Evolutionary conservation across 495 filamentous ascomycete species (phyloP).

Genomic region (Corynascus novoguineensis): DNA sequence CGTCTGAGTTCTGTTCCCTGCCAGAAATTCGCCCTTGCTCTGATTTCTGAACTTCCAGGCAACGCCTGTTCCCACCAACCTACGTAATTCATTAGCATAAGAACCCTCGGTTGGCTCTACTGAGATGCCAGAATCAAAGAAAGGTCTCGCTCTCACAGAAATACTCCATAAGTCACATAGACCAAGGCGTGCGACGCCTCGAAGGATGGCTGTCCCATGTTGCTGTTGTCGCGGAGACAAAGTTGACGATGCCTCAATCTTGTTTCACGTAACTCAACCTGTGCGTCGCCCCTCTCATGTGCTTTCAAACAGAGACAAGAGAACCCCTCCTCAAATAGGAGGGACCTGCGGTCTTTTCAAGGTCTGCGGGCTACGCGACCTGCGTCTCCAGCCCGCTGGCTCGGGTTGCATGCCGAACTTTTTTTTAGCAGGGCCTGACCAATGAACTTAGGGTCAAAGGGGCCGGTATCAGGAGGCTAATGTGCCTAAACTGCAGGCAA

Average conservation of each 20-base stretch:
- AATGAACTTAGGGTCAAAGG: background rate
- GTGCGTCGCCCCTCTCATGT: background rate
- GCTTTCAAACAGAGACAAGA: background rate
- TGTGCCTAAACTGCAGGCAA: background rate
- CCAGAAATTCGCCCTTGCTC: slow-evolving; percentile 60
- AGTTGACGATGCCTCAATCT: background rate
- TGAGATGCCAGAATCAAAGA: background rate
- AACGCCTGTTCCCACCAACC: slow-evolving; percentile 56
- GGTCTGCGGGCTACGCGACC: background rate
- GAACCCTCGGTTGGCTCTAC: background rate
- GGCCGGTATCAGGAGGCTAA: slow-evolving; percentile 6
- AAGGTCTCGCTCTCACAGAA: slow-evolving; percentile 50
- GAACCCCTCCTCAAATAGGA: background rate
- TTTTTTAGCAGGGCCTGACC: slow-evolving; percentile 1
- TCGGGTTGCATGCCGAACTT: background rate
- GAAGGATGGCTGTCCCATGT: slow-evolving; percentile 63
- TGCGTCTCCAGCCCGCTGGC: background rate
- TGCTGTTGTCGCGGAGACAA: background rate
- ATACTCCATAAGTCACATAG: slow-evolving; percentile 65
- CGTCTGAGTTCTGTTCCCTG: slow-evolving; percentile 68
- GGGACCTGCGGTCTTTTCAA: background rate
- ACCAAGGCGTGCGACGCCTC: slow-evolving; percentile 70
- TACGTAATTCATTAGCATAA: slow-evolving; percentile 26
- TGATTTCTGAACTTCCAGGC: slow-evolving; percentile 66
- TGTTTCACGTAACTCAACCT: background rate